A percentile compares a stretch with the other conserved stretches of the same genome.
Conservation (phyloP, 2,329 filamentous ascomycete genomes). For the Calonectria crousiana region DNA sequence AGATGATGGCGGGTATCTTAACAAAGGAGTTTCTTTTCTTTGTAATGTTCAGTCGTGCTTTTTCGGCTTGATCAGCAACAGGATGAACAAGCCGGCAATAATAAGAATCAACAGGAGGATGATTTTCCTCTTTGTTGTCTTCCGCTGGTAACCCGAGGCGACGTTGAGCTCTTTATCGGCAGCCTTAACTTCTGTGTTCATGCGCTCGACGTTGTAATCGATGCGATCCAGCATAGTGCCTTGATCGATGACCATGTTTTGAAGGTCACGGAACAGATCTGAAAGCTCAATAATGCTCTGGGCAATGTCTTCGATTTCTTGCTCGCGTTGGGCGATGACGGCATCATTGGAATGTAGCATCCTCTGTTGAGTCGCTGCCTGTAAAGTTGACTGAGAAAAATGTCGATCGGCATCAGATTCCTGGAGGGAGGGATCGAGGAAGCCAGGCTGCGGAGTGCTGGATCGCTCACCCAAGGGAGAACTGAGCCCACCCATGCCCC, state of each 20-base stretch:
- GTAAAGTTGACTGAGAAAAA: conserved; percentile 89
- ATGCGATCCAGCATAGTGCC: conserved; percentile 93
- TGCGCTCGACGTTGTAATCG: conserved; percentile 97
- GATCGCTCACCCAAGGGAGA: conserved; percentile 64
- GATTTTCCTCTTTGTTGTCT: conserved; percentile 90
- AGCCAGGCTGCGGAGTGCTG: conserved; percentile 62
- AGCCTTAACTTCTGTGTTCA: conserved; percentile 92
- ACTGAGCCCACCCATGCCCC: conserved; percentile 74
- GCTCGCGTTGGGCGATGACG: conserved; percentile 90
- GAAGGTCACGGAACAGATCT: conserved; percentile 95
- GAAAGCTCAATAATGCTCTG: conserved; percentile 98
- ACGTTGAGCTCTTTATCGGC: conserved; percentile 93
- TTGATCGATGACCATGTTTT: conserved; percentile 94
- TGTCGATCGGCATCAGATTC: conserved; percentile 95
- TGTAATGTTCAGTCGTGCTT: conserved; percentile 47
- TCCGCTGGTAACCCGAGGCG: conserved; percentile 89
- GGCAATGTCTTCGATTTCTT: conserved; percentile 97
- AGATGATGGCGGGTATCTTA: conserved; percentile 31
- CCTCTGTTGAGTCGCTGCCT: conserved; percentile 79
- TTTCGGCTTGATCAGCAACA: conserved; percentile 85
- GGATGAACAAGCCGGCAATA: conserved; percentile 87
- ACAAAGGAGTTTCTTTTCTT: conserved; percentile 25
- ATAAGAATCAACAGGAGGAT: conserved; percentile 89
- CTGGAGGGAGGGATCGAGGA: conserved; percentile 85
- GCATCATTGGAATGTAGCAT: conserved; percentile 82